Evolutionary conservation across 345 rosid genomes (phyloP).

Genomic region (Streptanthus diversifolius): DNA sequence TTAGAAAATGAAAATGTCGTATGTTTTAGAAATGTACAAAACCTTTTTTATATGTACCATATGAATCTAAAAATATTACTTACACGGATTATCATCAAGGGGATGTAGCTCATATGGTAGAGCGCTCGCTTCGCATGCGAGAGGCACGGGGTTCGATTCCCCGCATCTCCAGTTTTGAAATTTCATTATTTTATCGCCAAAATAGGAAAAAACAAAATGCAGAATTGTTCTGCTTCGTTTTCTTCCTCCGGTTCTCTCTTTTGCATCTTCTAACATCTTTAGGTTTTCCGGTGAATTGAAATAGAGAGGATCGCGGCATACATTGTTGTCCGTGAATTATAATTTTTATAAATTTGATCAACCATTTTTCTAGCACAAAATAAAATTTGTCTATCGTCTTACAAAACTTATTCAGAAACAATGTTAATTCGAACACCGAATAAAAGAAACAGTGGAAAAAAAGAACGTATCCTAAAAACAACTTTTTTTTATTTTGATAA

Average conservation of each 20-base stretch:
- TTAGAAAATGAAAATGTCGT: too few relatives aligned
- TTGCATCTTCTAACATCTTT: not conserved
- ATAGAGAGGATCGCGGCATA: not conserved
- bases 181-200: too few relatives aligned
- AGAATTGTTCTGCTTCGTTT: not conserved
- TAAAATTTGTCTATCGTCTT: not conserved
- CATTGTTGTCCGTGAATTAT: not conserved
- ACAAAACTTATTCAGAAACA: conserved; percentile 22
- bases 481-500: too few relatives aligned
- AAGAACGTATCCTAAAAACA: not conserved
- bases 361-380: not conserved
- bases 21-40: too few relatives aligned
- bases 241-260: not conserved
- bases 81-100: not conserved
- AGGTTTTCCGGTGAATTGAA: not conserved
- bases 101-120: conserved; percentile 48
- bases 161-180: conserved; percentile 60
- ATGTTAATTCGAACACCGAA: not conserved
- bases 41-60: too few relatives aligned
- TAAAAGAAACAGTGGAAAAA: not conserved
- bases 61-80: too few relatives aligned
- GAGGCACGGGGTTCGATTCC: conserved; percentile 99
- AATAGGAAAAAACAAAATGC: too few relatives aligned
- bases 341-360: not conserved
- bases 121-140: conserved; percentile 99